Evolutionary conservation across 2,329 filamentous ascomycete species (phyloP), one percentile per base, ranked within the genome.

Genomic region (Fusarium pseudoanthophilum): DNA sequence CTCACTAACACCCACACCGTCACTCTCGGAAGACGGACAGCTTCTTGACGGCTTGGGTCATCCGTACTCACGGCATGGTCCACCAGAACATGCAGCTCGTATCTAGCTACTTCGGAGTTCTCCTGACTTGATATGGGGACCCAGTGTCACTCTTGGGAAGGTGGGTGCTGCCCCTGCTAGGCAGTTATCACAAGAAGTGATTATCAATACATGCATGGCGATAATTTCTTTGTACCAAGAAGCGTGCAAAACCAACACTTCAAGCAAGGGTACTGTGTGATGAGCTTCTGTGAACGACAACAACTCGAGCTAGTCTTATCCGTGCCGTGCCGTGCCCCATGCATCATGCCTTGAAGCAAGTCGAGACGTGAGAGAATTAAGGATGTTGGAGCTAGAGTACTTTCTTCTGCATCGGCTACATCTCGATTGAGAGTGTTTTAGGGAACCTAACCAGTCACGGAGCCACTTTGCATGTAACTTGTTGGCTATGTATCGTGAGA

Each of bases 381-480:
- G 59, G 56, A 40, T 72, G 53, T 52, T 49, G 48, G 57, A 51
- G n/a, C 49, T 57, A 28, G 52, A 71, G 57, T 59, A 26, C 43
- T 37, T 64, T 69, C 24, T 68, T 61, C 52, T 66, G 32, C 58
- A 40, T 68, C 65, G 51, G 43, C 52, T 70, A 48, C 43, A 66
- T 76, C 62, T 74, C 40, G 56, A 64, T 75, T 48, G 20, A 65
- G 62, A 53, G 48, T 71, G 55, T 34, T 53, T 59, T 32, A 21
- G 56, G 51, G 45, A 61, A 21, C 53, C 37, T 45, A 37, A 36
- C 26, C 43, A 52, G 48, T 52, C 26, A 60, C 67, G 61, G 66
- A 65, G 46, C 73, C 71, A 78, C 66, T 70, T 75, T 68, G 67
- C 75, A 77, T 73, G 67, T 16, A 72, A 68, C 69, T 58, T 75